phyloP scores from a whole-genome alignment of 2,329 filamentous ascomycete species.

The Diaporthe capsici region DNA sequence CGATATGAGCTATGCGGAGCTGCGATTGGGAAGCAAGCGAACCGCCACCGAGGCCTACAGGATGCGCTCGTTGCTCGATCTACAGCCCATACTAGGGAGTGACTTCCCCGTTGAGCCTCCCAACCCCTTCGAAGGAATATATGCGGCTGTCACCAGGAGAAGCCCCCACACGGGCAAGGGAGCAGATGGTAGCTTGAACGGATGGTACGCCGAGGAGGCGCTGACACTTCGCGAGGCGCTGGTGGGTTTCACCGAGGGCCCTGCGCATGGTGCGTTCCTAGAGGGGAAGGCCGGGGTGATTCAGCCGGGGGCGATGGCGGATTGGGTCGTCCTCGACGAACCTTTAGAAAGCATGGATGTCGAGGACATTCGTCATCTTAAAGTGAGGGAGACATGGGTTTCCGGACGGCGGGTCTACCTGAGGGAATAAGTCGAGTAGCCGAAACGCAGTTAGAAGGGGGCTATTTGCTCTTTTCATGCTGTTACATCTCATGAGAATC shows the following conservation, averaged over 20 bases:
- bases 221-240: conserved; percentile 72
- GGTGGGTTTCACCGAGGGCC: conserved; percentile 71
- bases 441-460: neutral
- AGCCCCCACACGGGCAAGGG: conserved; percentile 70
- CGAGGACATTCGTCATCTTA: conserved; percentile 67
- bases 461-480: neutral
- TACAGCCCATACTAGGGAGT: conserved; percentile 72
- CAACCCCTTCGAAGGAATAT: conserved; percentile 77
- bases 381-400: conserved; percentile 78
- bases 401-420: conserved; percentile 67
- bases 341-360: conserved; percentile 64
- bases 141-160: conserved; percentile 74
- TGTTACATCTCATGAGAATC: neutral
- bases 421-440: conserved; percentile 43
- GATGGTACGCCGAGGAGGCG: conserved; percentile 73
- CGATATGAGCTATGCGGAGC: conserved; percentile 77
- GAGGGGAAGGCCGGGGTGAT: conserved; percentile 73
- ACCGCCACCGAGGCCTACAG: conserved; percentile 72
- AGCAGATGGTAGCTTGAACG: conserved; percentile 59
- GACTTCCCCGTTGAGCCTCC: conserved; percentile 82
- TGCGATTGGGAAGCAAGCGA: conserved; percentile 69
- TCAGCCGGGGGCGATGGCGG: conserved; percentile 72
- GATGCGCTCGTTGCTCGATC: conserved; percentile 72
- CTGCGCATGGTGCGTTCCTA: conserved; percentile 71
- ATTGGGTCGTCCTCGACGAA: conserved; percentile 78